Evolutionary conservation across 805 yeast genomes (phyloP), one percentile per base, ranked within the genome.

Genomic region (Myxozyma nipponensis): DNA sequence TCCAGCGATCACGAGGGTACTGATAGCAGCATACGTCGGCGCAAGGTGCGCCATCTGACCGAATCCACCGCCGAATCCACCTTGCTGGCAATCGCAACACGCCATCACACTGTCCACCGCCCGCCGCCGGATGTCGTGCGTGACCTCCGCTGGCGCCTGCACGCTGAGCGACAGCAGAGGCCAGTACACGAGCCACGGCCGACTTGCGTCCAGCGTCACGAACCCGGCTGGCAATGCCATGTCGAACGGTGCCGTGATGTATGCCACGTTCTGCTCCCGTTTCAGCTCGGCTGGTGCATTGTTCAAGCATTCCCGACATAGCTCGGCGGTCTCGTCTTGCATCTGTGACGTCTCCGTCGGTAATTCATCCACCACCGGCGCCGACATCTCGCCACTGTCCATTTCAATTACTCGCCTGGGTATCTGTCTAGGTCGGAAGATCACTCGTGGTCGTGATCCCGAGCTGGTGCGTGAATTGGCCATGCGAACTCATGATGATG

Each of bases 181-280:
- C 98, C 98, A 93, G 64, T 85, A 91, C 1, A 86, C 51, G 62
- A 91, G 69, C 98, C 98, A 93, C 0, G 95, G 82, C 53, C 84
- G 89, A n/a, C 93, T 85, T 0, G 97, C 93, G 66, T 91, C 97
- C 42, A 87, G 71, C 0, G 76, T 75, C 2, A 66, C 63, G 64
- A 76, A 83, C 6, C 66, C 69, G 1, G 68, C 56, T 0, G 89
- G 85, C 24, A 85, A 71, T 17, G 74, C 15, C 23, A 6, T 21
- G 10, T 19, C 19, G 23, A 47, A 21, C 25, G 50, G 50, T 10
- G 35, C 26, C 18, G 17, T 23, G n/a, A 54, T 35, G 19, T 43
- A 54, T 18, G 19, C 26, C 10, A 25, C 28, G 34, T 50, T 50
- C 23, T 36, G 45, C 4, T 40, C 21, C 28, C 51, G 47, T 3